Evolutionary conservation across 129 eudicot genomes (phyloP), one percentile per base, ranked within the genome.

Genomic region (Flaveria sonorensis): DNA sequence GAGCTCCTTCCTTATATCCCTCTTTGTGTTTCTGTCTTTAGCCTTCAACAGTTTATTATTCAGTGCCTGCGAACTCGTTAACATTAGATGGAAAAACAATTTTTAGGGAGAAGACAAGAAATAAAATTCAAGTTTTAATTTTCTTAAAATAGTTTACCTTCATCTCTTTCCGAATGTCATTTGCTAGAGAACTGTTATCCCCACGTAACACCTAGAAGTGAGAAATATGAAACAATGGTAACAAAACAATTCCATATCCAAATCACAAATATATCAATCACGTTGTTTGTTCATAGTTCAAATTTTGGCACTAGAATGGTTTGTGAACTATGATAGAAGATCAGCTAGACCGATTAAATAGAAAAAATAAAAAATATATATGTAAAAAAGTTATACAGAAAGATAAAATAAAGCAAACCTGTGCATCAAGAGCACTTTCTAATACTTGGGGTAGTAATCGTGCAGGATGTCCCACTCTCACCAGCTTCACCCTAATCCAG

Each of bases 401-500:
- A 30, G 69, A 30, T 28, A 8, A 63, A 63, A 28, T 30, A 32
- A 63, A 32, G 69, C 70, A 16, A 77, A 94, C 98, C 90, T 89
- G 98, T 76, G 98, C 92, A 85, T 94, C 98, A 48, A 94, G 87
- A 76, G 98, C 96, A 82, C 96, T 91, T 1, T 94, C 97, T 81
- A 94, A 78, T 59, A 94, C 87, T 91, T 94, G 98, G 66, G 98
- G 98, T 72, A 94, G 89, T 60, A 94, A 78, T 70, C 98, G 96
- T 74, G 98, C 97, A 79, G 98, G 98, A 91, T 94, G 98, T 24
- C 98, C 98, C 83, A 94, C 81, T 88, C 98, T 91, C 80, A 94
- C 98, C 83, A 94, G 80, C 89, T 94, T 94, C 55, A 94, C 97
- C 82, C 98, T 94, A 79, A 75, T 74, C 56, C 76, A 75, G 10